phyloP scores from a whole-genome alignment of 169 alveolate genomes.

The Plasmodium sp. region DNA sequence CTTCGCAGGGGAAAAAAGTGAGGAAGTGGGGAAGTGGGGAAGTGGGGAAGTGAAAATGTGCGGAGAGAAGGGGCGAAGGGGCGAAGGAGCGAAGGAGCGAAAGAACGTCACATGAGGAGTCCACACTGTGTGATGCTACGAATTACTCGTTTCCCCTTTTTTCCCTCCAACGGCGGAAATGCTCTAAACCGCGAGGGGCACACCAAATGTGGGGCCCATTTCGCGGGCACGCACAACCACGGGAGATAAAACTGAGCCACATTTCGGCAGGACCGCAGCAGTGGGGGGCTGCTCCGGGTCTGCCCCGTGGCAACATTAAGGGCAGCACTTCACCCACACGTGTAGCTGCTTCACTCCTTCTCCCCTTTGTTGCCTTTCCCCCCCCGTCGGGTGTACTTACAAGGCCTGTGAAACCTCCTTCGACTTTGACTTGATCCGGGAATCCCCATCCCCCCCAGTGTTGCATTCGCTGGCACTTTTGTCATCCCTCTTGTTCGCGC shows the following conservation, averaged over 20 bases:
- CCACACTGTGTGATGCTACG: background rate
- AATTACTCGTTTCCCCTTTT: background rate
- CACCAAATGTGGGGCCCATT: background rate
- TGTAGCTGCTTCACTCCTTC: background rate
- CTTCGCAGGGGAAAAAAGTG: background rate
- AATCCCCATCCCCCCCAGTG: background rate
- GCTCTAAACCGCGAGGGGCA: no score
- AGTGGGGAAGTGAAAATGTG: background rate
- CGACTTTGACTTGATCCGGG: background rate
- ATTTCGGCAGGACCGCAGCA: background rate
- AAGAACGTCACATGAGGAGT: background rate
- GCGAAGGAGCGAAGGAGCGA: no score
- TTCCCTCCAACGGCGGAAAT: background rate
- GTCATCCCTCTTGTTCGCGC: background rate
- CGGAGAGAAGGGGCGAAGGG: background rate
- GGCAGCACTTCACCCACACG: background rate
- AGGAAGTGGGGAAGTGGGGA: background rate
- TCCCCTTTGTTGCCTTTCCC: background rate
- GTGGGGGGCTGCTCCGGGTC: background rate
- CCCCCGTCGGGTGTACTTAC: background rate
- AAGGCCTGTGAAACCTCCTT: constrained; percentile 17
- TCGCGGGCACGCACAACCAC: background rate
- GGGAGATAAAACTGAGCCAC: background rate
- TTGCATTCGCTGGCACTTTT: background rate
- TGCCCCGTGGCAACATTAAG: background rate